These are phyloP conservation scores for Starmerella sp. DNA, from an alignment of 805 yeast genomes.

Conservation along the genomic window DNA sequence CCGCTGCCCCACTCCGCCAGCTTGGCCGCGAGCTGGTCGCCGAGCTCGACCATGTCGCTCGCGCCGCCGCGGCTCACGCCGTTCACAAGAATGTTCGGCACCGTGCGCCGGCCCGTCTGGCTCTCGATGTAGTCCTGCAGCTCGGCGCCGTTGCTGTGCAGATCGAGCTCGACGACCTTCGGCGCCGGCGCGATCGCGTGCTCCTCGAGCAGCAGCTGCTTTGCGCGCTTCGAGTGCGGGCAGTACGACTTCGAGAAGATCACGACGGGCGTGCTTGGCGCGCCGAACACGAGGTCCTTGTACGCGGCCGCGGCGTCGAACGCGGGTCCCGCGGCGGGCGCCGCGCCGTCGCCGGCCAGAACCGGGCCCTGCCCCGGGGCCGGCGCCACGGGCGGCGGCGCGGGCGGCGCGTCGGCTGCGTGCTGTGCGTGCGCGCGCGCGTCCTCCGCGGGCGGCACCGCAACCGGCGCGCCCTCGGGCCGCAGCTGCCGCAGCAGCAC, in stretches of 20 bases:
- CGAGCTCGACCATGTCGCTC: slow-evolving; percentile 63
- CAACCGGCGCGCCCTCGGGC: neutral
- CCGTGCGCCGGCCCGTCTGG: slow-evolving; percentile 70
- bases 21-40: slow-evolving; percentile 40
- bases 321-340: neutral
- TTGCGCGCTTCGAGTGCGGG: slow-evolving; percentile 67
- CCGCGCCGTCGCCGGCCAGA: neutral
- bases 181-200: slow-evolving; percentile 67
- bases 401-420: too few relatives aligned
- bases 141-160: slow-evolving; percentile 60
- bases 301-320: slow-evolving; percentile 13
- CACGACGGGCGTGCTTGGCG: slow-evolving; percentile 26
- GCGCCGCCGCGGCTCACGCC: slow-evolving; percentile 76
- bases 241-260: slow-evolving; percentile 47
- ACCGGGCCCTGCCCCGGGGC: neutral
- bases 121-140: slow-evolving; percentile 62
- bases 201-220: slow-evolving; percentile 48
- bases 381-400: too few relatives aligned
- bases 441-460: neutral
- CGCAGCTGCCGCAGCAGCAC: slow-evolving; percentile 10
- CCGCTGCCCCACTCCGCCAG: slow-evolving; percentile 46
- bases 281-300: slow-evolving; percentile 3
- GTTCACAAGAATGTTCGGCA: slow-evolving; percentile 76
- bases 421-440: neutral
- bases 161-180: slow-evolving; percentile 67